These are phyloP conservation scores for Aspergillus baeticus DNA, from an alignment of 495 filamentous ascomycete species.

Conservation along the genomic window DNA sequence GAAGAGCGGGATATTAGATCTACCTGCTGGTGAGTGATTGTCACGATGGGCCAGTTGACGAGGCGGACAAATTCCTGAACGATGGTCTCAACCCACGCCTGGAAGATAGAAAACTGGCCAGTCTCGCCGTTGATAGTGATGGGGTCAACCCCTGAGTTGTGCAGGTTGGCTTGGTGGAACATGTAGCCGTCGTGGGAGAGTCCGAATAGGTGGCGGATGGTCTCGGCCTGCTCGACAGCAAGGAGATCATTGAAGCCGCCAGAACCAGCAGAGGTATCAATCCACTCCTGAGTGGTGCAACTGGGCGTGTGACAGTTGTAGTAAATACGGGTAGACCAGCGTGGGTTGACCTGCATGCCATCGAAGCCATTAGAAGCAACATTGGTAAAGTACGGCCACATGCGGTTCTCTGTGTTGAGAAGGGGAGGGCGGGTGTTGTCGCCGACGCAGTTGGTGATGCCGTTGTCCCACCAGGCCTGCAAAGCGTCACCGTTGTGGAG, in stretches of 20 bases:
- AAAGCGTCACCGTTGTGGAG: conserved; percentile 65
- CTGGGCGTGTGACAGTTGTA: conserved; percentile 59
- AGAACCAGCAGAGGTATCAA: conserved; percentile 52
- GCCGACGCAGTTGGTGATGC: conserved; percentile 59
- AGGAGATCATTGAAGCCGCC: conserved; percentile 52
- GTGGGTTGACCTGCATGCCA: conserved; percentile 58
- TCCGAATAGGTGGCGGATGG: conserved; percentile 54
- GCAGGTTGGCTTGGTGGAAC: conserved; percentile 60
- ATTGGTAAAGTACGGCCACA: conserved; percentile 57
- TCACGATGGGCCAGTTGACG: conserved; percentile 57
- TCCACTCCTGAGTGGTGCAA: conserved; percentile 61
- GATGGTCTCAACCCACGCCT: conserved; percentile 61
- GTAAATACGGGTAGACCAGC: conserved; percentile 64
- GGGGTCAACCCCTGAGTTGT: conserved; percentile 42
- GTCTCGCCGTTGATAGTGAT: conserved; percentile 53
- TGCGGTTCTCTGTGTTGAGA: conserved; percentile 45
- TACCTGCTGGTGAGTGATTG: conserved; percentile 54
- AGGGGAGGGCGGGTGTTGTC: conserved; percentile 59
- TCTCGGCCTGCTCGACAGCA: conserved; percentile 46
- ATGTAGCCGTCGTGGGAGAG: conserved; percentile 52
- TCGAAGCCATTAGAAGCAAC: conserved; percentile 50
- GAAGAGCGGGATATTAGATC: conserved; percentile 14
- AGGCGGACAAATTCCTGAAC: conserved; percentile 57
- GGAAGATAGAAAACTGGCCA: conserved; percentile 52
- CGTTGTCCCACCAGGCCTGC: conserved; percentile 56